Conservation (phyloP, 2,329 filamentous ascomycete genomes). For the Colletotrichum cereale region DNA sequence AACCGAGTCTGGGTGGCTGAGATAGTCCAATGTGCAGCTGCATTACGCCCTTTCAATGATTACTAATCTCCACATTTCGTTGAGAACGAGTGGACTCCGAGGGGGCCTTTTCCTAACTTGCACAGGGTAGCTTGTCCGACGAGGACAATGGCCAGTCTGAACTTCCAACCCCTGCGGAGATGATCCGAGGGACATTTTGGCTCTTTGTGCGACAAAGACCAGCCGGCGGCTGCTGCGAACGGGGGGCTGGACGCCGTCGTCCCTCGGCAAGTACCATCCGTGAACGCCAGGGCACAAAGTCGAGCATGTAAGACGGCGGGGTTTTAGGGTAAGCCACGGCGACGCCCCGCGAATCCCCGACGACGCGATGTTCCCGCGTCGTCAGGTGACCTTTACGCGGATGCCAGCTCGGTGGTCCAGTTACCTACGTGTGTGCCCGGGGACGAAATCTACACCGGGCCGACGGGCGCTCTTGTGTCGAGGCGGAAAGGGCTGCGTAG, state of each 20-base stretch:
- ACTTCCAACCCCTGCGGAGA: neutral
- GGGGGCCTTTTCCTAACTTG: too few species aligned
- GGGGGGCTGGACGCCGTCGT: neutral
- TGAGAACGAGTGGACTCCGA: slow-evolving; percentile 17
- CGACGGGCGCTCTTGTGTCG: neutral
- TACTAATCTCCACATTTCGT: slow-evolving; percentile 24
- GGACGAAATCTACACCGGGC: neutral
- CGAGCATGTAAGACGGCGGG: neutral
- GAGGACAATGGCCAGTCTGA: neutral
- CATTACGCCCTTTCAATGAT: neutral
- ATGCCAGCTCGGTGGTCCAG: neutral
- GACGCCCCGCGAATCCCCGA: neutral
- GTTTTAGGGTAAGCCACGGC: neutral
- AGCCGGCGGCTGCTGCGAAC: neutral
- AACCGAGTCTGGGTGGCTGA: neutral
- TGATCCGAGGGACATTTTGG: neutral
- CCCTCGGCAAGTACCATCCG: neutral
- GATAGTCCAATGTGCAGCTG: neutral
- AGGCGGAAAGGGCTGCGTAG: neutral
- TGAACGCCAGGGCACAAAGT: neutral
- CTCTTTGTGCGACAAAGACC: neutral
- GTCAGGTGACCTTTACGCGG: slow-evolving; percentile 13
- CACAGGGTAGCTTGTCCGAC: too few species aligned
- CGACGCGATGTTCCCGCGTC: neutral
- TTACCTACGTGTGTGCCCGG: neutral